Evolutionary conservation across 139 green algal genomes (phyloP).

Genomic region (Tetradesmus lagerheimii): DNA sequence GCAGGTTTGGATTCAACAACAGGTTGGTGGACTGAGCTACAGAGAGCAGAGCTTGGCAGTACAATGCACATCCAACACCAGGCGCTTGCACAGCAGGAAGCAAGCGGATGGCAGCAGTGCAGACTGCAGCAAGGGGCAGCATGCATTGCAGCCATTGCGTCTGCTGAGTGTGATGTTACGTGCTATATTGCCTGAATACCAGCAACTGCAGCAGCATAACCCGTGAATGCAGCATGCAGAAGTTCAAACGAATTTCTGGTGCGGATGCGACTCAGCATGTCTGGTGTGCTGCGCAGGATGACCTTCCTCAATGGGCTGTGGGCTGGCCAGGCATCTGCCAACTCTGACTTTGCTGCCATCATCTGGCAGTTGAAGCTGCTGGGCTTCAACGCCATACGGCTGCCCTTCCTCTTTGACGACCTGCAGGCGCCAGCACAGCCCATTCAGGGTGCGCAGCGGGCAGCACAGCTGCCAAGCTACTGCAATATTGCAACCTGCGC

Average conservation of each 20-base stretch:
- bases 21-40: not conserved
- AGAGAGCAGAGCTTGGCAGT: not conserved
- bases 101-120: no score
- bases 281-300: constrained; percentile 28
- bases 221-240: not conserved
- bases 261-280: no score
- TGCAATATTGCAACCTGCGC: not conserved
- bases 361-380: constrained; percentile 45
- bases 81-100: not conserved
- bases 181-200: no score
- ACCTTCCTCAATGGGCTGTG: constrained; percentile 45
- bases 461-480: not conserved
- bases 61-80: not conserved
- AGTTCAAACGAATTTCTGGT: no score
- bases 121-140: not conserved
- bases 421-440: not conserved
- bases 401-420: constrained; percentile 49
- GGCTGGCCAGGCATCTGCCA: constrained; percentile 7
- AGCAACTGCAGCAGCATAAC: not conserved
- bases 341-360: constrained; percentile 49
- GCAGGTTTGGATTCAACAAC: constrained; percentile 45
- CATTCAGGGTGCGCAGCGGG: not conserved
- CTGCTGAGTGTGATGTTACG: no score
- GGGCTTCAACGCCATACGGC: constrained; percentile 46
- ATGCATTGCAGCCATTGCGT: no score